Base-by-base conservation (phyloP, 495 filamentous ascomycete genomes). In the Mytilinidion resinicola region DNA sequence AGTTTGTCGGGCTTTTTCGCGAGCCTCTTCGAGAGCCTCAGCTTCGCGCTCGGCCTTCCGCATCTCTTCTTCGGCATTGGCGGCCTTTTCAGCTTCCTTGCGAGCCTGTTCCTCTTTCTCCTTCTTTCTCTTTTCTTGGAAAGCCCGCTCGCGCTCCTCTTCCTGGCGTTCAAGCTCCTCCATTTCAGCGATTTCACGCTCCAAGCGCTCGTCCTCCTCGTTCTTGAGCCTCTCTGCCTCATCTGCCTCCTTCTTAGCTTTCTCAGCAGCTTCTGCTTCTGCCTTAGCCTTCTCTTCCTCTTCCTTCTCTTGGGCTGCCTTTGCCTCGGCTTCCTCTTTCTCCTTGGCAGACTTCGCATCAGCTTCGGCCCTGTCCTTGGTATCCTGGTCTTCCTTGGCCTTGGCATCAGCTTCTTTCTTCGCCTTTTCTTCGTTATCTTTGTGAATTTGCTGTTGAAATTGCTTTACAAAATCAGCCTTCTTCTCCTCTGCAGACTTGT, bases 401-500 rank as follows among this genome's bases (percentile, higher is more conserved):
- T 80, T 80, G 15, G 73, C 71, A 49, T 80, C 74, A 34, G 73
- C 76, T 51, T 79, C 80, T 48, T 78, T 71, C 62, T 74, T 74
- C 67, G 77, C 69, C 52, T 79, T 74, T 43, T 76, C 76, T 47
- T 78, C 81, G 39, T 78, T 73, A 58, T 74, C 74, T 64, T 76
- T 71, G 42, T 82, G 81, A 58, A 90, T 82, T 17, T 82, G 79
- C 20, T 86, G 84, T 64, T 81, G 79, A 72, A 88, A 76, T 53
- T 61, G 56, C 20, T 57, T 47, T 3, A 57, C 39, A 17, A 67
- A 67, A 1, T 86, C 85, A 51, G 80, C 78, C 67, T 84, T 81
- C 69, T 80, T 86, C 69, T 92, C 86, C 63, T 86, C 85, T 38
- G 82, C 80, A 2, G 83, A 84, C 78, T 86, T 87, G 20, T 69